phyloP scores from a whole-genome alignment of 768 basidiomycete species.

The Lactarius sanguifluus region DNA sequence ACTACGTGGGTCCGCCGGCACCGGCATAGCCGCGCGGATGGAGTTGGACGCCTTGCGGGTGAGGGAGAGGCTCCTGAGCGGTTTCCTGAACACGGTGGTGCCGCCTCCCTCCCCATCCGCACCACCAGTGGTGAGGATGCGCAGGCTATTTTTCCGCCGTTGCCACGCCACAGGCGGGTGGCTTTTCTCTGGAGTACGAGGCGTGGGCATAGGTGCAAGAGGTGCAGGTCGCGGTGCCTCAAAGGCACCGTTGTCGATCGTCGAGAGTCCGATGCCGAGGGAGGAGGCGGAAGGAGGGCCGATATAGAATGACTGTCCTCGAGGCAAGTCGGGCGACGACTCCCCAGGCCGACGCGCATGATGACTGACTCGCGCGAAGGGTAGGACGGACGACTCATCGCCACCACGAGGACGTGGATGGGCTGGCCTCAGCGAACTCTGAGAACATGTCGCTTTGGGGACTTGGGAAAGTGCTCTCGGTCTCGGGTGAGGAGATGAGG shows the following conservation, averaged over 20 bases:
- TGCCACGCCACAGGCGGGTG: background rate
- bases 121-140: background rate
- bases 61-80: conserved; percentile 2
- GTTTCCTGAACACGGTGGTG: background rate
- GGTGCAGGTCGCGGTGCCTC: conserved; percentile 25
- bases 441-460: background rate
- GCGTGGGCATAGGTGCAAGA: conserved; percentile 1
- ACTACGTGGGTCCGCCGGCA: background rate
- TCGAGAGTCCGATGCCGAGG: conserved; percentile 13
- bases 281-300: background rate
- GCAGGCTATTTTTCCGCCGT: background rate
- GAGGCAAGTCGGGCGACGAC: conserved; percentile 10
- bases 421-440: background rate
- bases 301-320: background rate
- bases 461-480: too few relatives aligned
- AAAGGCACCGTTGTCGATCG: conserved; percentile 20
- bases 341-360: background rate
- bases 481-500: background rate
- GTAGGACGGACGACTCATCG: conserved; percentile 5
- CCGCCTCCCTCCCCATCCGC: background rate
- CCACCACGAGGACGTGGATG: background rate
- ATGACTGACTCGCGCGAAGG: background rate
- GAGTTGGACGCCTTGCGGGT: background rate
- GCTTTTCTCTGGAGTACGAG: background rate
- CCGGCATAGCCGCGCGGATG: background rate